These are phyloP conservation scores for Candida silvicultrix DNA, from an alignment of 805 yeast genomes.

Conservation along the genomic window DNA sequence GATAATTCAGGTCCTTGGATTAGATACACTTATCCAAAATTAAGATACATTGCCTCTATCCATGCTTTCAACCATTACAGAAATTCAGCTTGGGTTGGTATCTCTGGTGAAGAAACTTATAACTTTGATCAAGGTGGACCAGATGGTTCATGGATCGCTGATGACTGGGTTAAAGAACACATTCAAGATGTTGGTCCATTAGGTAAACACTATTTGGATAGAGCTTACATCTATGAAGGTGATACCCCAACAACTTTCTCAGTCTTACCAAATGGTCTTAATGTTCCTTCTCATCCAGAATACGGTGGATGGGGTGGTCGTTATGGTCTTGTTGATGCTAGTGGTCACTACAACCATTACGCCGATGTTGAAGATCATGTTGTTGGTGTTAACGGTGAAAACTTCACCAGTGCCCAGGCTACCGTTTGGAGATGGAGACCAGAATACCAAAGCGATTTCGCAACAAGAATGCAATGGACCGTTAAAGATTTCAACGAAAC, in stretches of 20 bases:
- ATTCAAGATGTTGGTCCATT: constrained; percentile 21
- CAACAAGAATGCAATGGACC: constrained; percentile 28
- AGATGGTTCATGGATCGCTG: constrained; percentile 16
- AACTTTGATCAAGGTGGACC: constrained; percentile 24
- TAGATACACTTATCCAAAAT: constrained; percentile 20
- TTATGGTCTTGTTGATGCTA: constrained; percentile 17
- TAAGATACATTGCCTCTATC: constrained; percentile 22
- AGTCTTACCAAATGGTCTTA: constrained; percentile 25
- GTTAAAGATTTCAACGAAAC: constrained; percentile 20
- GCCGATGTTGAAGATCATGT: constrained; percentile 21
- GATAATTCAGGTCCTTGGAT: constrained; percentile 29
- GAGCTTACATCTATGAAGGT: constrained; percentile 24
- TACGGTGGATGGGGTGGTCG: constrained; percentile 32
- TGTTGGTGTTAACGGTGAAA: constrained; percentile 14
- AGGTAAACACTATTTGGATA: constrained; percentile 22
- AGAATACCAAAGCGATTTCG: constrained; percentile 25
- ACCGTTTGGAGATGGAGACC: constrained; percentile 30
- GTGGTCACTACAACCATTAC: constrained; percentile 16
- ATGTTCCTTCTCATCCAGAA: constrained; percentile 23
- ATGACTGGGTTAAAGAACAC: constrained; percentile 21
- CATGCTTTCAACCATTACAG: constrained; percentile 26
- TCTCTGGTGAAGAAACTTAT: constrained; percentile 22
- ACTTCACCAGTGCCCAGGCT: constrained; percentile 19
- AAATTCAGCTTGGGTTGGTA: constrained; percentile 25
- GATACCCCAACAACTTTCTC: constrained; percentile 25